These are phyloP conservation scores for Populus tomentosa DNA, from an alignment of 441 rosid genomes.

Conservation along the genomic window DNA sequence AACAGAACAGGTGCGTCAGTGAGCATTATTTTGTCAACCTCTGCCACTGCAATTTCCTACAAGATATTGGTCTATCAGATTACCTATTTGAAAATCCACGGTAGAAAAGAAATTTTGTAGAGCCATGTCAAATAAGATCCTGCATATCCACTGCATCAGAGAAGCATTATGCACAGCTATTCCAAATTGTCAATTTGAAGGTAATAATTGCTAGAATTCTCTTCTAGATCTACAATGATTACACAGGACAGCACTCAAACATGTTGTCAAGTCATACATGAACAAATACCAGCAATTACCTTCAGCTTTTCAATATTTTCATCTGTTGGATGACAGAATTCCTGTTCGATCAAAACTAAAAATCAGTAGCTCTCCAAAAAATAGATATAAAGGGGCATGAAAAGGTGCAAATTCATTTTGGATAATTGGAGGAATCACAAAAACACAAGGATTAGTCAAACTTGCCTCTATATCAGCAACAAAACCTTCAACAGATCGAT, in stretches of 20 bases:
- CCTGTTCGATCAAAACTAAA: slow-evolving; percentile 37
- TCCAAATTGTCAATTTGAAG: not conserved
- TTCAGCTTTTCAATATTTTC: slow-evolving; percentile 53
- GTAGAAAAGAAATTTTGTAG: not conserved
- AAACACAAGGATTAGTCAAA: slow-evolving; percentile 6
- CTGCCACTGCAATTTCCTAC: slow-evolving; percentile 65
- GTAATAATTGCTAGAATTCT: not conserved
- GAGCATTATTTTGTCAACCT: slow-evolving; percentile 79
- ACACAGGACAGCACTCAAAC: not conserved
- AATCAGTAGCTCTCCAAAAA: slow-evolving; percentile 10
- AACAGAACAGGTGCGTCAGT: slow-evolving; percentile 88
- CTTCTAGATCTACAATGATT: not conserved
- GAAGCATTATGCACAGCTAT: not conserved
- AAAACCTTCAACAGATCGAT: slow-evolving; percentile 91
- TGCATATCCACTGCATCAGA: not conserved
- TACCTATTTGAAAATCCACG: not conserved
- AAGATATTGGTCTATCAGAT: slow-evolving; percentile 16
- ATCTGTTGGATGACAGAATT: slow-evolving; percentile 47
- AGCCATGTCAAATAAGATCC: not conserved
- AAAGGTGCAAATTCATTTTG: not conserved
- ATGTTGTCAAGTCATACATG: not conserved
- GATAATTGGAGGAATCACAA: not conserved
- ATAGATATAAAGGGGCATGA: not conserved
- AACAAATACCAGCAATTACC: slow-evolving; percentile 36
- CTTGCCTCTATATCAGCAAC: slow-evolving; percentile 66